Base-by-base conservation (phyloP, 2,329 filamentous ascomycete species). In the Trichoderma oligosporum region DNA sequence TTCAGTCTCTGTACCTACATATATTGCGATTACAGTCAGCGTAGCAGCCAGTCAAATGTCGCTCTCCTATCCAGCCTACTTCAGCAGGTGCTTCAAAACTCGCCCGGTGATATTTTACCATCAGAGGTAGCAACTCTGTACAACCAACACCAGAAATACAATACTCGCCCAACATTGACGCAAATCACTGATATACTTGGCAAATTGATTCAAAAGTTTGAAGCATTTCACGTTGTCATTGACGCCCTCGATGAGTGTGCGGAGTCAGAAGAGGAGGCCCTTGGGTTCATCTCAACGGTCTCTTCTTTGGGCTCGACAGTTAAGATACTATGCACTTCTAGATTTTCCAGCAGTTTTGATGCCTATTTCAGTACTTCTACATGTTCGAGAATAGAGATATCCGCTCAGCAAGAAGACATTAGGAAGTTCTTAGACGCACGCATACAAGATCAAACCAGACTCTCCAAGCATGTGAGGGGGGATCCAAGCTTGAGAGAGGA, bases 1-100 rank as follows among this genome's bases (percentile, higher is more conserved):
- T 24, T n/a, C 36, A 53, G 11, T 2, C 38, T 49, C 7, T 44
- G 39, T 25, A 38, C 16, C 24, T 53, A 45, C 36, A 33, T 53
- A 24, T 53, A 33, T 24, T 53, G 49, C 7, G 49, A 53, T 9
- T 53, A 42, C 14, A 33, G 20, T 12, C 36, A 53, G n/a, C 49
- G 49, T 8, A 33, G 49, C 16, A 14, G 3, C 25, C 49, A 53
- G 22, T 31, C 36, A 4, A 20, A 22, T 12, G 25, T 31, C 4
- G 7, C 12, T 11, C 25, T 53, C 39, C 18, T 33, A 9, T 45
- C 49, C 1, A 42, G 36, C n/a, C 16, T 53, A 7, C 36, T 53
- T 5, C 49, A 53, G 38, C 46, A 49, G 11, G 16, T 49, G 7
- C 33, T 49, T 27, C 33, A 49, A 9, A 27, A 12, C 3, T 14